Conservation (phyloP, 208 protist genomes). For the Trichomonas tenax region DNA sequence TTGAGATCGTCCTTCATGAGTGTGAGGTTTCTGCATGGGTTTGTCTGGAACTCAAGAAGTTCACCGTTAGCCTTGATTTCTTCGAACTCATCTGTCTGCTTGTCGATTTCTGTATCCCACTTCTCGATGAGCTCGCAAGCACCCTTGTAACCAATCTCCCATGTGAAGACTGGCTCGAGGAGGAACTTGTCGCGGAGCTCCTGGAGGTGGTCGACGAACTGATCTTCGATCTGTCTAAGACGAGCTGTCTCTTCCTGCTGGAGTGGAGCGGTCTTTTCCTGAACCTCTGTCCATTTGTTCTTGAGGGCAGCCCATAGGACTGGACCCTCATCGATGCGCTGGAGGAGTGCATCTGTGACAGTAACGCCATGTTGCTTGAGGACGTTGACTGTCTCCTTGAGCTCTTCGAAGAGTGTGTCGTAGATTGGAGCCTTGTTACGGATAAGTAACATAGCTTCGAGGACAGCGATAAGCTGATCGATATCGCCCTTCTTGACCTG, state of each 20-base stretch:
- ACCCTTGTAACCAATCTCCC: slow-evolving; percentile 30
- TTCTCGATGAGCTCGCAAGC: neutral
- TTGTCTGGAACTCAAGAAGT: neutral
- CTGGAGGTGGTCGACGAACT: slow-evolving; percentile 49
- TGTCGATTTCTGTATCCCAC: neutral
- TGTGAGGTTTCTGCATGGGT: neutral
- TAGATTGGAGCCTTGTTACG: slow-evolving; percentile 30
- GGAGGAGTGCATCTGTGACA: slow-evolving; percentile 22
- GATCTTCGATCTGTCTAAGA: slow-evolving; percentile 39
- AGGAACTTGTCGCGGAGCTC: slow-evolving; percentile 58
- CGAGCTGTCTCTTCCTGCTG: slow-evolving; percentile 47
- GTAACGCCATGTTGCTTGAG: slow-evolving; percentile 45
- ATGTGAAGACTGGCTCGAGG: slow-evolving; percentile 56
- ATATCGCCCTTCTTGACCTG: slow-evolving; percentile 53
- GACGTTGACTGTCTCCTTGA: slow-evolving; percentile 41
- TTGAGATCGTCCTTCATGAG: neutral
- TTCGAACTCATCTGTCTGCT: neutral
- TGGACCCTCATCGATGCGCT: neutral
- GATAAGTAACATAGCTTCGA: slow-evolving; percentile 44
- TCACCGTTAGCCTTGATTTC: slow-evolving; percentile 17
- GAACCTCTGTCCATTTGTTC: neutral
- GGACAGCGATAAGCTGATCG: slow-evolving; percentile 42
- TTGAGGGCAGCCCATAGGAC: neutral
- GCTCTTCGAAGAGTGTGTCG: slow-evolving; percentile 49
- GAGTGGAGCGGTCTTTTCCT: slow-evolving; percentile 22